A percentile compares a stretch with the other conserved stretches of the same genome.
Evolutionary conservation across 306 rosid genomes (phyloP).

Genomic region (Vigna nakashimae): DNA sequence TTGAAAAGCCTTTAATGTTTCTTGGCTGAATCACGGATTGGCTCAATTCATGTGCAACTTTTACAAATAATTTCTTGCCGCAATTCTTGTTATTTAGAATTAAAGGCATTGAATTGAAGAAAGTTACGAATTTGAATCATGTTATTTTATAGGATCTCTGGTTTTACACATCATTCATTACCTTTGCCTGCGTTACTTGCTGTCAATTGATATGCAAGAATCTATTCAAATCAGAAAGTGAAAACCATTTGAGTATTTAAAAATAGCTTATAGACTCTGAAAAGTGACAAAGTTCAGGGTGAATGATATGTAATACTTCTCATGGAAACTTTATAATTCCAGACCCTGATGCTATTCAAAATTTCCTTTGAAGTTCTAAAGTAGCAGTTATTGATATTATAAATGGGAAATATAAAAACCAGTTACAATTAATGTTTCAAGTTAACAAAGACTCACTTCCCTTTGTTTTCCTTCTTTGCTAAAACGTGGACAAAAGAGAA

Average conservation of each 20-base stretch:
- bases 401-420: neutral
- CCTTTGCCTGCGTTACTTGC: neutral
- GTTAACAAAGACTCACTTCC: slow-evolving; percentile 19
- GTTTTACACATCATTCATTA: slow-evolving; percentile 16
- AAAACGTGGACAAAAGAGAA: slow-evolving; percentile 35
- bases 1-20: slow-evolving; percentile 37
- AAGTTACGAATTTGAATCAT: slow-evolving; percentile 12
- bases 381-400: neutral
- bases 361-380: slow-evolving; percentile 5
- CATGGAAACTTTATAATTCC: neutral
- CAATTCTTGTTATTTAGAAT: slow-evolving; percentile 20
- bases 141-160: slow-evolving; percentile 13
- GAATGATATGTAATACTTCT: neutral
- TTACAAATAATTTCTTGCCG: slow-evolving; percentile 24
- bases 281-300: slow-evolving; percentile 2
- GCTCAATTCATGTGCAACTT: slow-evolving; percentile 41
- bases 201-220: slow-evolving; percentile 8
- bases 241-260: slow-evolving; percentile 6
- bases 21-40: slow-evolving; percentile 39
- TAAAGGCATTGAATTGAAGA: neutral
- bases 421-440: neutral
- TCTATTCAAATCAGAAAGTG: slow-evolving; percentile 24
- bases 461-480: neutral
- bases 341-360: neutral
- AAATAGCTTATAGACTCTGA: neutral